A percentile compares a stretch with the other conserved stretches of the same genome.
Evolutionary conservation across 345 rosid species (phyloP).

Genomic region (Eucalyptus sp.): DNA sequence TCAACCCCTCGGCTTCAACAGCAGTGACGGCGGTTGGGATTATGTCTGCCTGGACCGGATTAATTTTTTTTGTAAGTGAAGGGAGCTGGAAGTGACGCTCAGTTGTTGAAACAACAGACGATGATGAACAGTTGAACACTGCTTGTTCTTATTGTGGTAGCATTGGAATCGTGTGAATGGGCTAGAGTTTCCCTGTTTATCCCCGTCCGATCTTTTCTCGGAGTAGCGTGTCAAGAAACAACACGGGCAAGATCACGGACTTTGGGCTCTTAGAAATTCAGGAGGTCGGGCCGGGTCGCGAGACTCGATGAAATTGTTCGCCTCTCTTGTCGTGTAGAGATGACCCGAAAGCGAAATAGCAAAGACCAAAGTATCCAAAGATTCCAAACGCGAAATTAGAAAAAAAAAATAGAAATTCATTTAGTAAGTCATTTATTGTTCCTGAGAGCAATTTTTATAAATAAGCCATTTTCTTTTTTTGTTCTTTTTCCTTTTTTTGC

Average conservation of each 20-base stretch:
- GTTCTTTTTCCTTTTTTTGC: too few species aligned
- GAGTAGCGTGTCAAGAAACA: background rate
- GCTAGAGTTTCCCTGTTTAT: background rate
- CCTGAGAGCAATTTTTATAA: fast-evolving
- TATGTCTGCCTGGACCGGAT: background rate
- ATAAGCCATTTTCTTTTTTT: too few species aligned
- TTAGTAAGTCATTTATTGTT: too few species aligned
- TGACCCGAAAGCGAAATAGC: background rate
- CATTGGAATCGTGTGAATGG: background rate
- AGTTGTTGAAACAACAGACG: background rate
- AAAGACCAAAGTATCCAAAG: background rate
- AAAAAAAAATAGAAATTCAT: too few species aligned
- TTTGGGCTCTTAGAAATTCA: background rate
- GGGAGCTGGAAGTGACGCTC: background rate
- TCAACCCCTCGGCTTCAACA: background rate
- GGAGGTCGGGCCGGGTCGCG: too few species aligned
- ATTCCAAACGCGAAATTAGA: background rate
- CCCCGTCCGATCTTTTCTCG: background rate
- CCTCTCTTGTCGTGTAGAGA: background rate
- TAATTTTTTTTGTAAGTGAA: background rate
- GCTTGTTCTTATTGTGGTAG: background rate
- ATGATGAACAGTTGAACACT: background rate
- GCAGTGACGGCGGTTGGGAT: background rate
- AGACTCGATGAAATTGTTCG: too few species aligned
- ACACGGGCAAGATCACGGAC: too few species aligned